Conservation (phyloP, 331 rosid genomes). For the Acacia pycnantha region DNA sequence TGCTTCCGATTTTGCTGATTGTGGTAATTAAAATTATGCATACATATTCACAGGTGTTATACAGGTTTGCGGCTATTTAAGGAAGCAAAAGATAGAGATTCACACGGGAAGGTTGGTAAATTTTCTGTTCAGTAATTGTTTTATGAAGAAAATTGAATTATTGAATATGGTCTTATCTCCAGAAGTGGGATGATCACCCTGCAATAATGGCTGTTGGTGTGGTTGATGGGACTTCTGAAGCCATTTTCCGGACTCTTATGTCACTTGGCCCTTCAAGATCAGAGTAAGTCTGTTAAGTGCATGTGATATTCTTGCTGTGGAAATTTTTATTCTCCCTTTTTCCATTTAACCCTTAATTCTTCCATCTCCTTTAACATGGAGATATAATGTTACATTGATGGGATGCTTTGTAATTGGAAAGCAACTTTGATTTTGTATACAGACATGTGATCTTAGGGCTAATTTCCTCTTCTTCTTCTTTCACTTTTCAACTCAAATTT, state of each 20-base stretch:
- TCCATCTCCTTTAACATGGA: not conserved
- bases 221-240: conserved; percentile 84
- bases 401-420: not conserved
- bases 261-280: conserved; percentile 92
- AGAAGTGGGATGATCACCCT: conserved; percentile 93
- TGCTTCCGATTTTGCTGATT: not conserved
- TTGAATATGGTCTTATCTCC: conserved; percentile 33
- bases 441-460: conserved; percentile 7
- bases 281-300: conserved; percentile 54
- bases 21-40: conserved; percentile 12
- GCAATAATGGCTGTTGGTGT: conserved; percentile 94
- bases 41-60: conserved; percentile 24
- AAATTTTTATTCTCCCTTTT: conserved; percentile 10
- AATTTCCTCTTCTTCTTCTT: not conserved
- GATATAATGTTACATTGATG: conserved; percentile 18
- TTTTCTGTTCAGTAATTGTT: conserved; percentile 31
- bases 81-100: conserved; percentile 78
- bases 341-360: not conserved
- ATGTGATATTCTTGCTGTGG: conserved; percentile 13
- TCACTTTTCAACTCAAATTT: not conserved
- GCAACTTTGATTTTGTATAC: conserved; percentile 20
- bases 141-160: conserved; percentile 25
- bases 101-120: conserved; percentile 60
- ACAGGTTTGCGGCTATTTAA: conserved; percentile 80
- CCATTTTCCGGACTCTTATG: conserved; percentile 80